Conservation (phyloP, 2,329 filamentous ascomycete genomes). For the Amauroascus verrucosus region DNA sequence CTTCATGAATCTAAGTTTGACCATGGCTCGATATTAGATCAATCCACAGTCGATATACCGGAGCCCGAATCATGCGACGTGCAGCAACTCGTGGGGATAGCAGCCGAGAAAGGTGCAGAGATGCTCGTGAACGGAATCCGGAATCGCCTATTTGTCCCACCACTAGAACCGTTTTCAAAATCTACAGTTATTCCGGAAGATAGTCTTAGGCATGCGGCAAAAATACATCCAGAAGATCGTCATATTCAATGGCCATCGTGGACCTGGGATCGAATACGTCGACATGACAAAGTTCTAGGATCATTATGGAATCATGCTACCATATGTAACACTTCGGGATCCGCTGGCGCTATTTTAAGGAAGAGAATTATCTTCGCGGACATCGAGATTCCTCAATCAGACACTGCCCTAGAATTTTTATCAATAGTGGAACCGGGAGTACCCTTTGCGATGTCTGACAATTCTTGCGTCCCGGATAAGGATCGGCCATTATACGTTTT, state of each 20-base stretch:
- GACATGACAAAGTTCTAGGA: conserved; percentile 51
- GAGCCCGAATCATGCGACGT: conserved; percentile 46
- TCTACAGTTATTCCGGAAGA: conserved; percentile 23
- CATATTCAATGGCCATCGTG: conserved; percentile 52
- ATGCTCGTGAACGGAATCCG: conserved; percentile 60
- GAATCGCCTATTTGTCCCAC: conserved; percentile 54
- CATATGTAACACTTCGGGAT: conserved; percentile 18
- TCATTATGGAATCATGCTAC: conserved; percentile 51
- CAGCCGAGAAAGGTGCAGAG: conserved; percentile 56
- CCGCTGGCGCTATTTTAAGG: conserved; percentile 3
- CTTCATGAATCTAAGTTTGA: conserved; percentile 69
- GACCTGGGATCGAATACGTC: conserved; percentile 45
- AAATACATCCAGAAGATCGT: conserved; percentile 56
- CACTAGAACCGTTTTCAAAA: conserved; percentile 35
- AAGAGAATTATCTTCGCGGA: conserved; percentile 32
- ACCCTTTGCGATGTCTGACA: conserved; percentile 26
- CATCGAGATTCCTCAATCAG: conserved; percentile 26
- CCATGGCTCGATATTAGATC: conserved; percentile 62
- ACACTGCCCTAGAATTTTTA: conserved; percentile 22
- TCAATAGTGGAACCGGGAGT: conserved; percentile 27
- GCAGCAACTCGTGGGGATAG: conserved; percentile 40
- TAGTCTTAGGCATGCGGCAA: conserved; percentile 51
- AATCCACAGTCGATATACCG: conserved; percentile 42
- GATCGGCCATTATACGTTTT: conserved; percentile 29
- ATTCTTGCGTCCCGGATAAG: conserved; percentile 11